Evolutionary conservation across 192 early-diverging fungal genomes (phyloP).

Genomic region (Rhizophagus clarus): DNA sequence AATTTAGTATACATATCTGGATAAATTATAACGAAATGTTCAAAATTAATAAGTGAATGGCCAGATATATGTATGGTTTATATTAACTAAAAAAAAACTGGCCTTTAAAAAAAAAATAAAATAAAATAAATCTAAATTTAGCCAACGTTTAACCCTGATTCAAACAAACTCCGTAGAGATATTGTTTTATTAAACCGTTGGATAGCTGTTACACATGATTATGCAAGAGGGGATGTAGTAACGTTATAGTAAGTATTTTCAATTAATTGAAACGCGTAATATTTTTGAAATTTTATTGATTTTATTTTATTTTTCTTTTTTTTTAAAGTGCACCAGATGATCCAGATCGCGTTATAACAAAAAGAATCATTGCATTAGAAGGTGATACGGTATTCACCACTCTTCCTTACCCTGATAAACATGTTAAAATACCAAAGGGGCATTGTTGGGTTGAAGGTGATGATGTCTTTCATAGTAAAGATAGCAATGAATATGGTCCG

Average conservation of each 20-base stretch:
- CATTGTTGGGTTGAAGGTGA: constrained; percentile 89
- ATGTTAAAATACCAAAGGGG: constrained; percentile 70
- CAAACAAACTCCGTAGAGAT: constrained; percentile 62
- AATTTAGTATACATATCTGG: too few species aligned
- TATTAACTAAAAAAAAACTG: not conserved
- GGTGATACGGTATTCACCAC: constrained; percentile 72
- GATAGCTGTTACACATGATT: constrained; percentile 48
- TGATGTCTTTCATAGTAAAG: constrained; percentile 79
- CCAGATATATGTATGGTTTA: not conserved
- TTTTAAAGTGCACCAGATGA: constrained; percentile 60
- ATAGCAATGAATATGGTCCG: constrained; percentile 81
- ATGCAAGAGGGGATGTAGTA: constrained; percentile 71
- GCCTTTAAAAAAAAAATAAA: not conserved
- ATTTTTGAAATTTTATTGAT: constrained; percentile 5
- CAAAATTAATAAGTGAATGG: too few species aligned
- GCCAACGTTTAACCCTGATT: constrained; percentile 79
- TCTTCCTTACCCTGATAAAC: constrained; percentile 42
- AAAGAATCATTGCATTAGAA: constrained; percentile 82
- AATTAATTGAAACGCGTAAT: not conserved
- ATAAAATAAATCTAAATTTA: constrained; percentile 23
- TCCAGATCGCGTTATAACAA: constrained; percentile 71
- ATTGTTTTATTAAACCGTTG: constrained; percentile 68
- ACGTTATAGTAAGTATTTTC: constrained; percentile 47
- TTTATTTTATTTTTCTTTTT: not conserved
- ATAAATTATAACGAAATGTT: not conserved